phyloP scores from a whole-genome alignment of 345 rosid species.

The Sonneratia caseolaris region DNA sequence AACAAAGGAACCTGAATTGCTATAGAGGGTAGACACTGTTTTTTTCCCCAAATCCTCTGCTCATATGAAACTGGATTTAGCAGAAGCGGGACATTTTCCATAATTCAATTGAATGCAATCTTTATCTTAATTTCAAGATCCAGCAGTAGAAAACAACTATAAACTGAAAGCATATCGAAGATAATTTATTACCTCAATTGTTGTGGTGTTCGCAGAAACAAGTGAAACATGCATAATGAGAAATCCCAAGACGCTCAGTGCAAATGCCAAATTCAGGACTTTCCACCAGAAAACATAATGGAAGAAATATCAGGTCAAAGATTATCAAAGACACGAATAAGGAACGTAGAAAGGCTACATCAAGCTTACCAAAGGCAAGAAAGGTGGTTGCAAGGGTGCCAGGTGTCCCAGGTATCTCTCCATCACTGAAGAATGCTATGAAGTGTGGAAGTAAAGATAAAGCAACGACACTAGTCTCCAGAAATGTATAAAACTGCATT shows the following conservation, averaged over 20 bases:
- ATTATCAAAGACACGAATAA: not conserved
- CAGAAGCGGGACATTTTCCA: not conserved
- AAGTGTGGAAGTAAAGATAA: slow-evolving; percentile 77
- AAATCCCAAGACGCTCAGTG: slow-evolving; percentile 89
- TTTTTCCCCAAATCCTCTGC: not conserved
- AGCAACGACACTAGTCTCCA: slow-evolving; percentile 86
- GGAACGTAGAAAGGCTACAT: not conserved
- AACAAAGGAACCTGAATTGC: not conserved
- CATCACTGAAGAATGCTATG: slow-evolving; percentile 82
- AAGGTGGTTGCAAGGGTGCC: slow-evolving; percentile 92
- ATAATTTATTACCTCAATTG: slow-evolving; percentile 64
- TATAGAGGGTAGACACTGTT: not conserved
- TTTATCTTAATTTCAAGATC: not conserved
- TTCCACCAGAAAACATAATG: slow-evolving; percentile 16
- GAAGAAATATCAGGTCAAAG: not conserved
- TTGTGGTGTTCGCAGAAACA: slow-evolving; percentile 82
- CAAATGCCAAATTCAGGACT: slow-evolving; percentile 93
- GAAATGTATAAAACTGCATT: slow-evolving; percentile 91
- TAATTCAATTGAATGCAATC: not conserved
- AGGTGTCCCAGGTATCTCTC: slow-evolving; percentile 90
- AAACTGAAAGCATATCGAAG: not conserved
- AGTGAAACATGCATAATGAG: slow-evolving; percentile 86
- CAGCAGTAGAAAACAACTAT: not conserved
- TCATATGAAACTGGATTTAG: not conserved
- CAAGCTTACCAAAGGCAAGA: slow-evolving; percentile 75